Evolutionary conservation across 2,329 filamentous ascomycete genomes (phyloP), one percentile per base, ranked within the genome.

Genomic region (Penicillium oxalicum): DNA sequence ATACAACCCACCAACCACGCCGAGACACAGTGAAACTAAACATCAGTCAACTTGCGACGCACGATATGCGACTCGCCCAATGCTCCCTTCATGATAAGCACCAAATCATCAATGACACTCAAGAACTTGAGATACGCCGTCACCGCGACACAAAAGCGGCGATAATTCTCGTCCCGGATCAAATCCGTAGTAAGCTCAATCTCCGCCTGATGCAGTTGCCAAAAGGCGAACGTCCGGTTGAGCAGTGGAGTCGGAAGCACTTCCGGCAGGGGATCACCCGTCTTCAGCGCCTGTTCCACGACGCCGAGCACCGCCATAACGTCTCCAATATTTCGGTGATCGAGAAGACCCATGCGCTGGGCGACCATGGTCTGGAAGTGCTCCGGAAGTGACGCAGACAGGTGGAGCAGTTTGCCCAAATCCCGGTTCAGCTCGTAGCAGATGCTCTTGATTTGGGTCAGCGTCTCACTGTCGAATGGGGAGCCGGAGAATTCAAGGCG

Each of bases 221-320:
- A 63, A 24, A 54, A 61, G 34, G 67, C 60, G 24, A 62, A 54
- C 12, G 60, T 67, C 2, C 68, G 66, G 2, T 67, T 64, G 1
- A 76, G 56, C 24, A 79, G 54, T 2, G 76, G 77, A 1, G 72
- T 70, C 0, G 76, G 76, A 0, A 79, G 53, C 2, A 75, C 62
- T 44, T 75, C 72, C 0, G 76, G 76, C 0, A 77, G 55, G 0
- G 77, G 67, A n/a, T 70, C 69, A 0, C 74, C 76, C 0, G 74
- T 77, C 18, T 72, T 69, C 11, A 79, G 57, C 2, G 74, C 62
- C 43, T 77, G 74, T 42, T 77, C 74, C 5, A 76, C 58, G 3
- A 78, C 68, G 1, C 62, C 64, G 0, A 79, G 56, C 2, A 78
- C 74, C 1, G 74, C 73, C 76, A 78, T 79, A 44, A 76, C 53